Base-by-base conservation (phyloP, 805 yeast species). In the Kodamaea kakaduensis region DNA sequence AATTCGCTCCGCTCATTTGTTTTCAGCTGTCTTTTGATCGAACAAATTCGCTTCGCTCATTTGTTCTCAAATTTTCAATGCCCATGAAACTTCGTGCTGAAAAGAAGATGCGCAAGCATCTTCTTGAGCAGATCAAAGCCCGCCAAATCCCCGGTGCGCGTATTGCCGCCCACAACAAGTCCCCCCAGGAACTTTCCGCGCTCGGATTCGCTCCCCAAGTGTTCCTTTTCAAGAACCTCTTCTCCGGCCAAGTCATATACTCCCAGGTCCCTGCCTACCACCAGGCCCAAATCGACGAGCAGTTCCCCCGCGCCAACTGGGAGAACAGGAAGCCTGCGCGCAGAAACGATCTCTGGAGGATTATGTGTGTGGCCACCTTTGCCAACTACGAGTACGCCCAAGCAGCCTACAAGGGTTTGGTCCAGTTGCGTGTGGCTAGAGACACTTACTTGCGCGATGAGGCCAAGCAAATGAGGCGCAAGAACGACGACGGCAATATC, bases 291-390 rank as follows among this genome's bases (percentile, higher is more conserved):
- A 78, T 85, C 42, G 75, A 78, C 41, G 69, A 64, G 43, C 93
- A 82, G 64, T 86, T 84, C 57, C 73, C 71, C 43, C 71, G 85
- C 52, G 94, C 96, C 29, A 85, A 87, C 67, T 85, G 95, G 94
- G 83, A 85, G 54, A 87, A 89, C 67, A 71, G 83, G 51, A 75
- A 73, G 48, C 97, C 97, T 3, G 66, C 76, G 24, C 69, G 78
- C 48, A 78, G 97, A 63, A 73, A 81, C 48, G 97, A 89, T 59
- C 68, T 88, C 33, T 89, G 97, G 97, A 72, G 90, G 49, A 73
- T 89, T 35, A 76, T 90, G 85, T 85, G 93, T 29, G 93, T 88
- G 27, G 88, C 85, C 1, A 77, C 76, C 43, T 75, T 84, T 45
- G 67, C 69, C 25, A 58, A 58, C 34, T 77, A 80, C 52, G 81